Evolutionary conservation across 768 basidiomycete species (phyloP), one percentile per base, ranked within the genome.

Genomic region (Lentinus brumalis): DNA sequence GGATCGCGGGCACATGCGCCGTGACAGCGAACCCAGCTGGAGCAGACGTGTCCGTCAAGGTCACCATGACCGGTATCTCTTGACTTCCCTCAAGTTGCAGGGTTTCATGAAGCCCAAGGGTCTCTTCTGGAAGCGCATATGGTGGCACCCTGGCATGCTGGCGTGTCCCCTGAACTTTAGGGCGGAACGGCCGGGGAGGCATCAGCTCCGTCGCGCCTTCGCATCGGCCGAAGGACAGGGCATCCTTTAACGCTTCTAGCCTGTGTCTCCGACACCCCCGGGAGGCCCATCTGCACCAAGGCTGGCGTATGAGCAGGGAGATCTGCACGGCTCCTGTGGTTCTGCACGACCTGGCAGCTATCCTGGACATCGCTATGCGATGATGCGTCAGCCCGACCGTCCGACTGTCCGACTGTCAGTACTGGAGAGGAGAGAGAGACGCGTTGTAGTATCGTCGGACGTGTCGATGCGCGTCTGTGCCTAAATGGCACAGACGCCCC

Each of bases 51-150:
- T 4, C 16, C 10, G 21, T 11, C 21, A 18, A 49, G 46, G 46
- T 26, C 46, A 9, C 21, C 42, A 14, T 15, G 42, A 44, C 42
- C 18, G 42, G 9, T 10, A 14, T 14, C 42, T 15, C 42, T 16
- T 6, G 6, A 44, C 9, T 6, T 18, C 42, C 21, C 46, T 29
- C 21, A 49, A 10, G 46, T 26, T 26, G 18, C 46, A 35, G 35
- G 7, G 35, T 35, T 35, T 35, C 44, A 14, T 45, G 44, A 14
- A 45, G 38, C 35, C 38, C 50, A 30, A 31, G 32, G 15, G 32
- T 16, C 39, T 18, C 56, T 62, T 62, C 61, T 29, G 56, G 61
- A 62, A 62, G 61, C 45, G 50, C 56, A 62, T 57, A 62, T 44
- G 57, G 52, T 39, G 40, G 51, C 61, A 57, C 61, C 57, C 56